Conservation (phyloP, 306 rosid species). For the Glycine soja region DNA sequence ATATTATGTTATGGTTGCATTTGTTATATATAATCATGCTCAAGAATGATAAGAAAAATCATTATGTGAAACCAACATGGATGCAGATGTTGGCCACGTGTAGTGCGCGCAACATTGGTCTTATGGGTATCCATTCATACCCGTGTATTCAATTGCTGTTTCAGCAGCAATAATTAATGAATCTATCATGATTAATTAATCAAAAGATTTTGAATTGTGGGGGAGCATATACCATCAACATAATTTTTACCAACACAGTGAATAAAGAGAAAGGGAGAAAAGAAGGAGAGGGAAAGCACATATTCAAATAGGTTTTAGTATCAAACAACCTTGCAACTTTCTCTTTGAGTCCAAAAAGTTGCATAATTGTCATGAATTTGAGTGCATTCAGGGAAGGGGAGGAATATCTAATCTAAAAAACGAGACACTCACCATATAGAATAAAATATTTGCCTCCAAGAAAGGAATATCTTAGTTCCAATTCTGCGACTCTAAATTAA, state of each 20-base stretch:
- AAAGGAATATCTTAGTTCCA: constrained; percentile 95
- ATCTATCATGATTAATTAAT: constrained; percentile 61
- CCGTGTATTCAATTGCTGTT: constrained; percentile 47
- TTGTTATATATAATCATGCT: constrained; percentile 33
- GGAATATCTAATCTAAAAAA: constrained; percentile 77
- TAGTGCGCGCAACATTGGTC: constrained; percentile 51
- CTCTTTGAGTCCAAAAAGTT: constrained; percentile 71
- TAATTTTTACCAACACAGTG: constrained; percentile 58
- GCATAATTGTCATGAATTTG: constrained; percentile 73
- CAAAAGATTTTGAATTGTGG: constrained; percentile 44
- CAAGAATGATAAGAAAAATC: constrained; percentile 11
- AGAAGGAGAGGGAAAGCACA: constrained; percentile 62
- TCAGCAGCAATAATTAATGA: constrained; percentile 55
- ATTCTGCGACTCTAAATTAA: constrained; percentile 91
- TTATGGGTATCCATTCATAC: constrained; percentile 49
- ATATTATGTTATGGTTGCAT: neutral
- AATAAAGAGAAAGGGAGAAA: constrained; percentile 52
- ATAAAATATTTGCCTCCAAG: constrained; percentile 72
- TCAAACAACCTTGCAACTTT: constrained; percentile 80
- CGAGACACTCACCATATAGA: constrained; percentile 73
- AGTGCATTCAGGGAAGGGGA: constrained; percentile 71
- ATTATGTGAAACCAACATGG: constrained; percentile 43
- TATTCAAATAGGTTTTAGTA: constrained; percentile 86
- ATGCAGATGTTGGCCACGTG: constrained; percentile 57
- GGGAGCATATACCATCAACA: constrained; percentile 68